Evolutionary conservation across 2,329 filamentous ascomycete genomes (phyloP).

Genomic region (Paecilomyces dactylethromorphus): DNA sequence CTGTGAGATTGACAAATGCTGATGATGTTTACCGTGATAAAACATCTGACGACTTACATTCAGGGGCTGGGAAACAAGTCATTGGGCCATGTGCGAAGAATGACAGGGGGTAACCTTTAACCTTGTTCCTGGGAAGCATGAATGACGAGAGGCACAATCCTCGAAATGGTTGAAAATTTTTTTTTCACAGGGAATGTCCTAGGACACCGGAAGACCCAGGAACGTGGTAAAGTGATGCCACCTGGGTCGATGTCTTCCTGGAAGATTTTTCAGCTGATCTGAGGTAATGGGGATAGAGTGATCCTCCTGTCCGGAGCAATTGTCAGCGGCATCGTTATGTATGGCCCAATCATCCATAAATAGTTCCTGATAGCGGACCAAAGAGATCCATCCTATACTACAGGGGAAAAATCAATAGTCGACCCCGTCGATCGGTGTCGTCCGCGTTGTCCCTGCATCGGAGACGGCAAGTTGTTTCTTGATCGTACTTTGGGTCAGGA

Average conservation of each 20-base stretch:
- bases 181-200: background rate
- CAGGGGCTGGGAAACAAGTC: background rate
- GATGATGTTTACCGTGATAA: background rate
- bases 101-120: background rate
- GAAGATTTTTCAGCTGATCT: background rate
- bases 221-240: background rate
- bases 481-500: background rate
- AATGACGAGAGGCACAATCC: background rate
- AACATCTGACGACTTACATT: background rate
- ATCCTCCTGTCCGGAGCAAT: background rate
- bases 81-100: background rate
- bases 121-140: background rate
- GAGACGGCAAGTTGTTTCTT: background rate
- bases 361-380: background rate
- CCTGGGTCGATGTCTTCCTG: background rate
- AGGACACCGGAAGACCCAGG: background rate
- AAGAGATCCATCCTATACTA: background rate
- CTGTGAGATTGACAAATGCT: background rate
- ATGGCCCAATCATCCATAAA: background rate
- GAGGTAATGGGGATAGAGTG: background rate
- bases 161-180: background rate
- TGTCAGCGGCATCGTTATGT: background rate
- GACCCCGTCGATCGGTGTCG: background rate
- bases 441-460: background rate
- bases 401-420: background rate